Percentiles rank a stretch among this genome's conserved stretches.
Evolutionary conservation across 805 yeast genomes (phyloP).

Genomic region (Yarrowia phangngaensis): DNA sequence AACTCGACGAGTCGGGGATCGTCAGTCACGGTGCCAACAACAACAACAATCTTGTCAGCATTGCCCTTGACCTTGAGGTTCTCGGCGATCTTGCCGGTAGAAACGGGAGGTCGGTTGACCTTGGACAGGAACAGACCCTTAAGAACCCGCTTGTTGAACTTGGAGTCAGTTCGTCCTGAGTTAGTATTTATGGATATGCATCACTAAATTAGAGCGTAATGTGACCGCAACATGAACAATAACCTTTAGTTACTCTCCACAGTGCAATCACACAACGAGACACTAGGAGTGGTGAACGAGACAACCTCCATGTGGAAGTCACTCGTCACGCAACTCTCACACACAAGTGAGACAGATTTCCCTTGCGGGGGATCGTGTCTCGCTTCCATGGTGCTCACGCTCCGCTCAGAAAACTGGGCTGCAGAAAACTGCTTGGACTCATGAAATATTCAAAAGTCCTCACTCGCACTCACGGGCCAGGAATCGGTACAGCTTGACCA

Average conservation of each 20-base stretch:
- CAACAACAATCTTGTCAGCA: conserved; percentile 87
- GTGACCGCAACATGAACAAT: too few relatives aligned
- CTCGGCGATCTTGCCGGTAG: conserved; percentile 84
- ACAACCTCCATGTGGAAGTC: neutral
- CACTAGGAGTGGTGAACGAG: neutral
- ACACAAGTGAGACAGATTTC: too few relatives aligned
- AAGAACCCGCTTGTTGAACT: conserved; percentile 97
- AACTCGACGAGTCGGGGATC: conserved; percentile 89
- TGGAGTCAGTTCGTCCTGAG: conserved; percentile 91
- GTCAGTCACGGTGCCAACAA: conserved; percentile 99
- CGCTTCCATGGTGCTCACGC: conserved; percentile 26
- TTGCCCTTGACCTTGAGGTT: conserved; percentile 81
- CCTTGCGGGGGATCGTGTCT: too few relatives aligned
- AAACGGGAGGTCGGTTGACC: conserved; percentile 99
- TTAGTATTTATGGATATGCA: conserved; percentile 29
- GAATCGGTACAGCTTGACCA: conserved; percentile 98
- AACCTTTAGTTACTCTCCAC: too few relatives aligned
- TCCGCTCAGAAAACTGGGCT: conserved; percentile 3
- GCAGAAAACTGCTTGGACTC: conserved; percentile 1
- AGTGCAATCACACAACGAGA: neutral
- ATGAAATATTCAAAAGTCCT: neutral
- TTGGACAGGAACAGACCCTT: conserved; percentile 93
- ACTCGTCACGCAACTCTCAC: too few relatives aligned
- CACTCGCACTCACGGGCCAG: conserved; percentile 84
- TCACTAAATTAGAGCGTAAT: too few relatives aligned